Base-by-base conservation (phyloP, 805 yeast genomes). In the Starmera dryadoides region DNA sequence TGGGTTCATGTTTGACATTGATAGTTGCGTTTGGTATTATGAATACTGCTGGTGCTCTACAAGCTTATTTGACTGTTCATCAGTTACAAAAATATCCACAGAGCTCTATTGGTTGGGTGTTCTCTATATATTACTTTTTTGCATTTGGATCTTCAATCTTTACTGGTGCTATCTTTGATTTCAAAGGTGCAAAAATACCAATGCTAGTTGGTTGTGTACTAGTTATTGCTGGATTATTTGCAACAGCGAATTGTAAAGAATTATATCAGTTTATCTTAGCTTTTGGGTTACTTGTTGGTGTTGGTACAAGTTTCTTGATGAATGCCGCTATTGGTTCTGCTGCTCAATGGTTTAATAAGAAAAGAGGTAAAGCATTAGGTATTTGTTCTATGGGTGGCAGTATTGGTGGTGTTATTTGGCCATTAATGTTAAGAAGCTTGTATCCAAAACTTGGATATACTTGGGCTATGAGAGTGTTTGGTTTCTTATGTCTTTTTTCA, bases 91-190 rank as follows among this genome's bases (percentile, higher is more conserved):
- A 64, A 26, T 55, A 66, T 18, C 55, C 70, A 14, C 64, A 76
- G 14, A 65, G 79, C 17, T 56, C 74, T 3, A 64, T 81, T 4
- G 76, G 86, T 1, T 84, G 91, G 93, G 73, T 83, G 41, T 84
- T 83, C 51, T 71, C 59, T 11, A 43, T 55, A 2, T 56, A 46
- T 38, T 47, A 43, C 34, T 57, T 51, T 38, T 46, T 55, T 21
- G 39, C 56, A 0, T 52, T 56, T 22, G 48, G 53, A n/a, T 53
- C 62, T 10, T 58, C 58, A 7, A 49, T 71, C 25, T 46, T 67
- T 12, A 50, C 62, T 42, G 63, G 80, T 3, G 71, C 78, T 0
- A 40, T 77, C 1, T 80, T 79, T 48, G 88, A 81, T 47, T 57
- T 68, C n/a, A 66, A 68, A 37, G 88, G 88, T 4, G 65, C 75